Percentiles rank a stretch among this genome's conserved stretches.
These are phyloP conservation scores for Grammothele lineata DNA, from an alignment of 768 basidiomycete genomes.

Conservation along the genomic window DNA sequence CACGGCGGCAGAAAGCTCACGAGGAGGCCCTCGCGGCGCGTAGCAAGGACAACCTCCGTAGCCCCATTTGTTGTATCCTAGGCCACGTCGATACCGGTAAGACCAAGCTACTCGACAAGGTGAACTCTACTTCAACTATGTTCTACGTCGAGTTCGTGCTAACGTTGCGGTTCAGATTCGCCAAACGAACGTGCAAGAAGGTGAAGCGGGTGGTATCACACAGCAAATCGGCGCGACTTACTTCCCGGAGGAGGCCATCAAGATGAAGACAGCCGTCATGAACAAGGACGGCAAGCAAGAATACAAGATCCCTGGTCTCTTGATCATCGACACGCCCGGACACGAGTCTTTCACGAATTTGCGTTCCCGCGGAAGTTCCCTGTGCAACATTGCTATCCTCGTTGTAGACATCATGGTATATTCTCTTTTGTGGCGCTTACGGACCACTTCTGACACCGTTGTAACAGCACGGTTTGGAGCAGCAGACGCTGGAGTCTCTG, in stretches of 20 bases:
- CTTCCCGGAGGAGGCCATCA: conserved; percentile 95
- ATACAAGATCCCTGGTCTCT: conserved; percentile 94
- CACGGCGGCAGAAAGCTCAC: conserved; percentile 71
- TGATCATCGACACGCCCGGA: conserved; percentile 97
- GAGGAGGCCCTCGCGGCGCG: conserved; percentile 83
- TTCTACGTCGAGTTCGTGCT: too few species aligned
- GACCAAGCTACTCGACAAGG: conserved; percentile 96
- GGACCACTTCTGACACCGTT: neutral
- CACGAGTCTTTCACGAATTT: conserved; percentile 99
- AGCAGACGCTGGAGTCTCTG: conserved; percentile 95
- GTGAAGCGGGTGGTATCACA: conserved; percentile 99
- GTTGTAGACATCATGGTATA: conserved; percentile 96
- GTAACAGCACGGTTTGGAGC: conserved; percentile 87
- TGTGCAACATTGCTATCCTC: conserved; percentile 98
- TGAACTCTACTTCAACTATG: too few species aligned
- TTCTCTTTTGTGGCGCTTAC: conserved; percentile 1
- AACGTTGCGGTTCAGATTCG: too few species aligned
- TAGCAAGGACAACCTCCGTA: conserved; percentile 86
- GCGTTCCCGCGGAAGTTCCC: conserved; percentile 90
- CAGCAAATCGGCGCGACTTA: conserved; percentile 99
- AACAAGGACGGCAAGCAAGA: conserved; percentile 86
- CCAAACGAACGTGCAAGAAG: conserved; percentile 99
- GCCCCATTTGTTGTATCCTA: conserved; percentile 97
- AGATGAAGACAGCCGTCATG: conserved; percentile 88
- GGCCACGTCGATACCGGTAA: conserved; percentile 99